These are phyloP conservation scores for Iris macrosiphon DNA, from an alignment of 106 monocot genomes.

Conservation along the genomic window DNA sequence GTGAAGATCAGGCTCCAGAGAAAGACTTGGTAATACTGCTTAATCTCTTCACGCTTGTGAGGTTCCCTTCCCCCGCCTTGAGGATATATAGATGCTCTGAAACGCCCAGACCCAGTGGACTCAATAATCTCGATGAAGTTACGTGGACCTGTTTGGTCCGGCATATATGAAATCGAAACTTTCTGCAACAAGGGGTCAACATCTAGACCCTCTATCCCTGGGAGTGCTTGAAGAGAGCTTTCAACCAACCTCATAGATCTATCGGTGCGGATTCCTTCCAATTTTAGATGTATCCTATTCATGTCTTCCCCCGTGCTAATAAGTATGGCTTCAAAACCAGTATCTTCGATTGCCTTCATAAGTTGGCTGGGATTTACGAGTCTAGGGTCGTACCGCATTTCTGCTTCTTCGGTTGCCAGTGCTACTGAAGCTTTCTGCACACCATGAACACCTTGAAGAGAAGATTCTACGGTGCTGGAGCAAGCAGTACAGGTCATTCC, in stretches of 20 bases:
- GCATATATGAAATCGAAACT: slow-evolving; percentile 62
- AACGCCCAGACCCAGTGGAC: slow-evolving; percentile 35
- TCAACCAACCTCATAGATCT: slow-evolving; percentile 43
- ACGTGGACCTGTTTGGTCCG: slow-evolving; percentile 77
- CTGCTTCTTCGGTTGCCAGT: slow-evolving; percentile 86
- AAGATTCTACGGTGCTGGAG: slow-evolving; percentile 65
- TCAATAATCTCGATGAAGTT: slow-evolving; percentile 75
- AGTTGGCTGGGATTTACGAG: slow-evolving; percentile 33
- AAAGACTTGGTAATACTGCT: slow-evolving; percentile 53
- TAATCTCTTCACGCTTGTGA: slow-evolving; percentile 51
- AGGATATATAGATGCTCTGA: slow-evolving; percentile 55
- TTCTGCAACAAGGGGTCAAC: slow-evolving; percentile 42
- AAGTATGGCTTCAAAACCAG: slow-evolving; percentile 75
- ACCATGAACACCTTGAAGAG: slow-evolving; percentile 49
- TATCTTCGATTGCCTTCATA: slow-evolving; percentile 45
- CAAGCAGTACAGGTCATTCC: slow-evolving; percentile 92
- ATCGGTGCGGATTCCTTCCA: slow-evolving; percentile 42
- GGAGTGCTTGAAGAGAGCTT: slow-evolving; percentile 65
- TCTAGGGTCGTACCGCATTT: slow-evolving; percentile 63
- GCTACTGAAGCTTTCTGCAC: slow-evolving; percentile 69
- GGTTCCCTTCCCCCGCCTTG: slow-evolving; percentile 41
- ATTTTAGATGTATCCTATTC: slow-evolving; percentile 55
- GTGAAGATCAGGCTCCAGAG: slow-evolving; percentile 84
- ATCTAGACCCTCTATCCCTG: slow-evolving; percentile 50
- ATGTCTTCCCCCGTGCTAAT: slow-evolving; percentile 65